Conservation (phyloP, 1,284 basidiomycete genomes). For the Takashimella tepidaria region DNA sequence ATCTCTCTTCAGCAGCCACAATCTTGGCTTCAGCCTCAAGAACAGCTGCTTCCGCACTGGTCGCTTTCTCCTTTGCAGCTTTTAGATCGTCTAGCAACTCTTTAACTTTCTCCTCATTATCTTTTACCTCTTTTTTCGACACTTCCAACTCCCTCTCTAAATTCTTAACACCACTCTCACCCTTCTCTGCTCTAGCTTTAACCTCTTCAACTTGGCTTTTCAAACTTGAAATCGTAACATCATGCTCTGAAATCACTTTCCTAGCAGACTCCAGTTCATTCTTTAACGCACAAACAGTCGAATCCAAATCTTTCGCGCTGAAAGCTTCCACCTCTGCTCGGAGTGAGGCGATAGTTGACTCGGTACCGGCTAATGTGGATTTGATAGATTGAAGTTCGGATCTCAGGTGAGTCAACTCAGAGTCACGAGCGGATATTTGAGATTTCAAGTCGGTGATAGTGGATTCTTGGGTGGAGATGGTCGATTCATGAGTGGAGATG, state of each 20-base stretch:
- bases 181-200: not conserved
- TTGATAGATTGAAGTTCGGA: conserved; percentile 1
- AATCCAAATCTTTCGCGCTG: conserved; percentile 7
- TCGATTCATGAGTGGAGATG: conserved; percentile 2
- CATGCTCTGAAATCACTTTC: conserved; percentile 6
- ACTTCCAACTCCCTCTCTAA: conserved; percentile 3
- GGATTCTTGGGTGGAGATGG: not conserved
- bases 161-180: not conserved
- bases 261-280: conserved; percentile 6
- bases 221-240: conserved; percentile 2
- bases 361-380: not conserved
- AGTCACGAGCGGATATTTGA: not conserved
- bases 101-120: not conserved
- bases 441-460: no score
- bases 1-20: not conserved
- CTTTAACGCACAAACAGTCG: not conserved
- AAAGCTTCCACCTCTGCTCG: conserved; percentile 3
- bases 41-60: not conserved
- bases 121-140: conserved; percentile 3
- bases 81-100: not conserved
- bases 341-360: not conserved
- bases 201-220: conserved; percentile 4
- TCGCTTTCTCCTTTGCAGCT: not conserved
- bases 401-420: not conserved
- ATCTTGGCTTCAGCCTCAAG: not conserved